Evolutionary conservation across 2,329 filamentous ascomycete genomes (phyloP).

Genomic region (Sporothrix dimorphospora): DNA sequence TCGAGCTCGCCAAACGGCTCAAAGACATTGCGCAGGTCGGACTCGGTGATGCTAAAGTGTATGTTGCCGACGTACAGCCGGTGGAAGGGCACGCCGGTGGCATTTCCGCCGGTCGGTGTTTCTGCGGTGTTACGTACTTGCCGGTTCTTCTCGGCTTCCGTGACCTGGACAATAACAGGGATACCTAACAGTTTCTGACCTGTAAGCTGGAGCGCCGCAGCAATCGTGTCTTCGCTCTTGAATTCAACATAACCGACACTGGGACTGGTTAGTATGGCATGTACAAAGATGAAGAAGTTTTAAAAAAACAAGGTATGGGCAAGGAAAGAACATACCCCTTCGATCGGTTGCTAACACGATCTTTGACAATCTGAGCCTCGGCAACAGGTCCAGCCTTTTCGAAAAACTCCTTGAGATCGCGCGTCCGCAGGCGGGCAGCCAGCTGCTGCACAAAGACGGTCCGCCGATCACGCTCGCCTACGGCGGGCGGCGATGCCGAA

Average conservation of each 20-base stretch:
- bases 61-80: conserved; percentile 99
- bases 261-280: conserved; percentile 39
- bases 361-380: conserved; percentile 98
- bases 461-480: conserved; percentile 94
- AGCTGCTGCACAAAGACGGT: conserved; percentile 99
- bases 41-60: conserved; percentile 98
- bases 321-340: conserved; percentile 73
- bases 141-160: conserved; percentile 98
- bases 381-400: conserved; percentile 93
- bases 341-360: conserved; percentile 92
- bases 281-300: background rate
- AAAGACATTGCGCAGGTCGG: conserved; percentile 93
- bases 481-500: conserved; percentile 71
- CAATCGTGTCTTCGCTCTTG: conserved; percentile 91
- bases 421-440: conserved; percentile 87
- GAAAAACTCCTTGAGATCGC: conserved; percentile 92
- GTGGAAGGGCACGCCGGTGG: conserved; percentile 89
- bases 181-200: conserved; percentile 98
- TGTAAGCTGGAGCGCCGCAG: conserved; percentile 93
- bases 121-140: conserved; percentile 74
- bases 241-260: conserved; percentile 99
- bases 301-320: background rate
- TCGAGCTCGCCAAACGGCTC: conserved; percentile 97
- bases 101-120: conserved; percentile 67
- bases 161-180: conserved; percentile 96